Evolutionary conservation across 306 rosid species (phyloP).

Genomic region (Gynostemma pentaphyllum): DNA sequence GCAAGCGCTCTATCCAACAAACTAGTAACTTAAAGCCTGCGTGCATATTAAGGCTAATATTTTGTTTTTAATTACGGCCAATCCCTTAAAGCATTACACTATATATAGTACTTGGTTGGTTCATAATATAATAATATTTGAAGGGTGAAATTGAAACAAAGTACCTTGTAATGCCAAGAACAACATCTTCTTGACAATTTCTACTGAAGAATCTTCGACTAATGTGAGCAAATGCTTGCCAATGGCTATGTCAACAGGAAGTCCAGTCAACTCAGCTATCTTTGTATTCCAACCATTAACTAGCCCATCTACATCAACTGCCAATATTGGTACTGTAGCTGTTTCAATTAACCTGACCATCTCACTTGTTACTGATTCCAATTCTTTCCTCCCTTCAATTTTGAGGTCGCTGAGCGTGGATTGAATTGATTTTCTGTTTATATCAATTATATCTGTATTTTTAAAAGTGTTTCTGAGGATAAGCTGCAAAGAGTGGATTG

Average conservation of each 20-base stretch:
- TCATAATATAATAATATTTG: not conserved
- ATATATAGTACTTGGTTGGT: not conserved
- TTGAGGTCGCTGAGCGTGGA: slow-evolving; percentile 53
- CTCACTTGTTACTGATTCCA: slow-evolving; percentile 81
- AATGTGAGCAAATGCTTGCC: slow-evolving; percentile 68
- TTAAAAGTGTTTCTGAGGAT: slow-evolving; percentile 70
- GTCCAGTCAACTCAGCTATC: slow-evolving; percentile 70
- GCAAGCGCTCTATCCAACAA: not conserved
- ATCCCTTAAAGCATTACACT: not conserved
- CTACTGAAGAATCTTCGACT: slow-evolving; percentile 66
- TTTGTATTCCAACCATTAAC: slow-evolving; percentile 83
- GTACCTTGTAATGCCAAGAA: slow-evolving; percentile 62
- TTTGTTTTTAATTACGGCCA: not conserved
- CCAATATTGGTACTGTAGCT: too few species aligned
- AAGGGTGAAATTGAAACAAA: not conserved
- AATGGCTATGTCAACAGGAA: slow-evolving; percentile 62
- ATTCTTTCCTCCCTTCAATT: slow-evolving; percentile 73
- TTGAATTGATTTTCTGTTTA: slow-evolving; percentile 28
- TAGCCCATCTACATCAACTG: slow-evolving; percentile 62
- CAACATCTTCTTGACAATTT: slow-evolving; percentile 49
- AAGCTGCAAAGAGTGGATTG: slow-evolving; percentile 89
- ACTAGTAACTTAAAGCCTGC: not conserved
- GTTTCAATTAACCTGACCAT: slow-evolving; percentile 85
- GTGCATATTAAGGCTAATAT: not conserved
- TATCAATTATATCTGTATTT: slow-evolving; percentile 24